Conservation (phyloP, 106 monocot species). For the Agapanthus africanus region DNA sequence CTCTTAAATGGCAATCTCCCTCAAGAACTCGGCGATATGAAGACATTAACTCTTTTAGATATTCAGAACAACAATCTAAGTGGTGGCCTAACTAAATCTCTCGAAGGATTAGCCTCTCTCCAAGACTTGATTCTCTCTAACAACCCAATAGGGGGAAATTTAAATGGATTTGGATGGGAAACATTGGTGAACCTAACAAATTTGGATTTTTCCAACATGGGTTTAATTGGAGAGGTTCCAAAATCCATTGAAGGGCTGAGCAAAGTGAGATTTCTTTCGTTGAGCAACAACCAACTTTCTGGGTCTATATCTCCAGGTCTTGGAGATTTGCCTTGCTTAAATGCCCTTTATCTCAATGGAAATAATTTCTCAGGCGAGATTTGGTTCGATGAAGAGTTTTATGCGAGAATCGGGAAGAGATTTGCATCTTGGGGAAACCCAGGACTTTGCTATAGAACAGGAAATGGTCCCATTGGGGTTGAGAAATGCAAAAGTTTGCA, state of each 20-base stretch:
- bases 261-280: slow-evolving; percentile 36
- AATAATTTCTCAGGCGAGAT: slow-evolving; percentile 52
- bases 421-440: slow-evolving; percentile 44
- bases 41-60: slow-evolving; percentile 44
- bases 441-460: slow-evolving; percentile 32
- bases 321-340: slow-evolving; percentile 24
- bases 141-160: slow-evolving; percentile 39
- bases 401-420: slow-evolving; percentile 38
- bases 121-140: slow-evolving; percentile 50
- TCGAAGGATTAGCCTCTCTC: slow-evolving; percentile 30
- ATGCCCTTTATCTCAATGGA: slow-evolving; percentile 35
- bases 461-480: slow-evolving; percentile 21
- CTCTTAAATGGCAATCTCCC: slow-evolving; percentile 36
- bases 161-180: slow-evolving; percentile 28
- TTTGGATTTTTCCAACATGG: slow-evolving; percentile 41
- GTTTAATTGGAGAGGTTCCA: slow-evolving; percentile 36
- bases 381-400: slow-evolving; percentile 35
- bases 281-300: slow-evolving; percentile 34
- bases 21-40: slow-evolving; percentile 22
- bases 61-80: slow-evolving; percentile 43
- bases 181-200: slow-evolving; percentile 32
- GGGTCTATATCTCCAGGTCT: slow-evolving; percentile 31
- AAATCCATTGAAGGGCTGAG: slow-evolving; percentile 33
- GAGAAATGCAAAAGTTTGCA: slow-evolving; percentile 22
- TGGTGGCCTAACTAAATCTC: slow-evolving; percentile 23